phyloP scores from a whole-genome alignment of 2,329 filamentous ascomycete species.

The Proliferodiscus dingleyae region DNA sequence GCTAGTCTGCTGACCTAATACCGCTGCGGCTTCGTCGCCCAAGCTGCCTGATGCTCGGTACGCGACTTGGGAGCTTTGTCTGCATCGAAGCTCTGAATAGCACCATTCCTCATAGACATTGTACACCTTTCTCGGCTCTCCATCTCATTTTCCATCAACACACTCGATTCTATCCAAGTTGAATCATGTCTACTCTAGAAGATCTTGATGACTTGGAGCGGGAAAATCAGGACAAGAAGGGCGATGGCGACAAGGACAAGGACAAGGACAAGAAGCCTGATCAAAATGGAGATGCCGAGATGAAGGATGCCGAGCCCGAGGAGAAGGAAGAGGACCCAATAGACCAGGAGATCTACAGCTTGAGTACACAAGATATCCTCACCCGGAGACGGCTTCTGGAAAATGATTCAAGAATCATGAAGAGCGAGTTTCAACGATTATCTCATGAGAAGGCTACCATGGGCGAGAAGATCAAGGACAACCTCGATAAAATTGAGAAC shows the following conservation, averaged over 20 bases:
- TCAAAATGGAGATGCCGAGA: constrained; percentile 74
- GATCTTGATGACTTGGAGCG: constrained; percentile 73
- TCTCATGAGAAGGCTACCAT: constrained; percentile 94
- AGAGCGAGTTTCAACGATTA: constrained; percentile 90
- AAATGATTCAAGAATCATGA: constrained; percentile 98
- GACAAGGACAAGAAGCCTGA: constrained; percentile 51
- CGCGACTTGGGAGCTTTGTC: constrained; percentile 19
- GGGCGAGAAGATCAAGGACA: constrained; percentile 99
- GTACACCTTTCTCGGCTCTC: neutral
- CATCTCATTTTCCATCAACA: neutral
- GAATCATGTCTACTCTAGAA: constrained; percentile 68
- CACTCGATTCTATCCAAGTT: neutral
- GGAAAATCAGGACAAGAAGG: constrained; percentile 58
- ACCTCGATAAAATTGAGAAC: constrained; percentile 97
- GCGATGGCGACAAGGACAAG: constrained; percentile 51
- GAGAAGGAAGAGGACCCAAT: constrained; percentile 74
- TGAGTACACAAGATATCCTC: constrained; percentile 91
- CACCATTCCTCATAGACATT: constrained; percentile 4
- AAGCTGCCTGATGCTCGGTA: constrained; percentile 12
- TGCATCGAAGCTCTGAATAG: constrained; percentile 16
- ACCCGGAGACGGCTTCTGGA: constrained; percentile 88
- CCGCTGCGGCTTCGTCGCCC: constrained; percentile 1
- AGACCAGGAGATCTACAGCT: constrained; percentile 87
- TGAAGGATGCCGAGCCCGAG: constrained; percentile 75
- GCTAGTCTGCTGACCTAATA: neutral